Evolutionary conservation across 768 basidiomycete species (phyloP), one percentile per base, ranked within the genome.

Genomic region (Grammothele lineata): DNA sequence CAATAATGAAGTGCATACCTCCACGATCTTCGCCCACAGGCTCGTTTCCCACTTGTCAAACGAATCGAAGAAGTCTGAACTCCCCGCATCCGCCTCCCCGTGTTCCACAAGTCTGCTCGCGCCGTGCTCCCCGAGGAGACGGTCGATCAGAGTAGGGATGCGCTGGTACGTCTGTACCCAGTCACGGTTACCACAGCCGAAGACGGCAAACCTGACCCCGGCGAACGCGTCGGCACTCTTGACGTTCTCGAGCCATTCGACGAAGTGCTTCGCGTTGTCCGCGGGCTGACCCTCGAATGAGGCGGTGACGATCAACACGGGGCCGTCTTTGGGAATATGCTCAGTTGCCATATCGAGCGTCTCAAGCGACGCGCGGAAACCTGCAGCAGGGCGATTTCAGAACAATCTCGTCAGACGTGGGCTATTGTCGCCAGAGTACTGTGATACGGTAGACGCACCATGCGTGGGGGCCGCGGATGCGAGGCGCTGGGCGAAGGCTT

Each of bases 251-350:
- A 77, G 52, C 64, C 69, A 70, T 42, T 71, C 66, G 12, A 75
- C 63, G 51, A 75, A 76, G 35, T 62, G 64, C 8, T 63, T 65
- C 4, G 74, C 75, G 50, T 77, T 74, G 57, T 76, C 74, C 2
- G 75, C 69, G n/a, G 75, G 74, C 56, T 72, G 62, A 19, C 70
- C 75, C 57, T 77, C 75, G 51, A 69, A 77, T 0, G 71, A 72
- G 1, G 75, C 73, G 10, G 73, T 75, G 37, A 74, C 57, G 26
- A 77, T 69, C 19, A 74, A 54, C 0, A 74, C 61, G 1, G 75
- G 74, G 1, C 72, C 71, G 48, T 73, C 71, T 15, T 56, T 70
- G 5, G 73, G 70, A 1, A 72, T 34, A 19, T 66, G 57, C 1
- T 54, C 62, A 3, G 63, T 55, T 4, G 64, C 61, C 1, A 68